Evolutionary conservation across 208 protist species (phyloP).

Genomic region (Herpetomonas tarakana): DNA sequence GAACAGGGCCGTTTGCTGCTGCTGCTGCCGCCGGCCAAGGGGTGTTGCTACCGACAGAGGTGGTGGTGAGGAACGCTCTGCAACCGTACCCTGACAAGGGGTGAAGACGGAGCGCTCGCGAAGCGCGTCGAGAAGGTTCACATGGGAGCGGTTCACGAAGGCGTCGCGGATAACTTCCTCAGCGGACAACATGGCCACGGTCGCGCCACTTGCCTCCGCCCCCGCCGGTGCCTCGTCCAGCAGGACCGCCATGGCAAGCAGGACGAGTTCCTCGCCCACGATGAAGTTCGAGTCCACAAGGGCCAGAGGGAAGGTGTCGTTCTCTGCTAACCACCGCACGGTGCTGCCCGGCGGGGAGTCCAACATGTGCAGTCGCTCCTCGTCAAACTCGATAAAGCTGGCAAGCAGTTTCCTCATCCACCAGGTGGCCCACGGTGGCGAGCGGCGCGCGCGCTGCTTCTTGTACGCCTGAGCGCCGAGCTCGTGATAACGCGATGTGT

Average conservation of each 20-base stretch:
- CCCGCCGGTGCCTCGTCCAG: neutral
- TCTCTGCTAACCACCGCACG: neutral
- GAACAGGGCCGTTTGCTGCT: slow-evolving; percentile 14
- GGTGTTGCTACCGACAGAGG: neutral
- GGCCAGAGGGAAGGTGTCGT: neutral
- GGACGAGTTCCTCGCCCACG: neutral
- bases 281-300: neutral
- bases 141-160: neutral
- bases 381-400: neutral
- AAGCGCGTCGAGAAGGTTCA: neutral
- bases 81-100: neutral
- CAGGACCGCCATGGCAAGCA: neutral
- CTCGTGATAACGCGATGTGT: neutral
- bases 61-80: too few species aligned
- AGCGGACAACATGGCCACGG: neutral
- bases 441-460: too few species aligned
- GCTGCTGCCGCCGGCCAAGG: neutral
- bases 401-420: neutral
- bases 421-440: neutral
- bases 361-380: neutral
- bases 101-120: neutral
- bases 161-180: neutral
- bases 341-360: neutral
- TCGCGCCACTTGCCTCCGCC: neutral
- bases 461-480: neutral